A percentile compares a stretch with the other conserved stretches of the same genome.
Conservation (phyloP, 306 rosid genomes). For the Prosopis cineraria region DNA sequence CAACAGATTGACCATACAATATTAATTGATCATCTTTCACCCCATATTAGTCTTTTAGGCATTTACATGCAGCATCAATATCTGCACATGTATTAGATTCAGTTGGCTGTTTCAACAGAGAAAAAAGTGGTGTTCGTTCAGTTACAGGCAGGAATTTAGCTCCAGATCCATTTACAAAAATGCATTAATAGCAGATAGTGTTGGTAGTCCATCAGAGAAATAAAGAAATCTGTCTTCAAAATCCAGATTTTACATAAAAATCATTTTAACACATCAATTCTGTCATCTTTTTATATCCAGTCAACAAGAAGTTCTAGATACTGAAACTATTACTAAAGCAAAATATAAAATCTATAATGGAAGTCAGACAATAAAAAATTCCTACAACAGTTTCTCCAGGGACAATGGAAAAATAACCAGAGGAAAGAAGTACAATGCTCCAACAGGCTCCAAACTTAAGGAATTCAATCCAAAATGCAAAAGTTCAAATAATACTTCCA, state of each 20-base stretch:
- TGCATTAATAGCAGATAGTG: background rate
- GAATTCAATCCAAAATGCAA: background rate
- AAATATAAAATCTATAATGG: background rate
- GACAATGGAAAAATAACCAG: background rate
- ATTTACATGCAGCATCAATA: constrained; percentile 89
- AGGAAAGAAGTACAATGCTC: background rate
- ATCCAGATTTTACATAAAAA: background rate
- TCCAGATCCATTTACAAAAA: constrained; percentile 4
- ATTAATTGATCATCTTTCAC: constrained; percentile 84
- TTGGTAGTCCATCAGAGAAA: background rate
- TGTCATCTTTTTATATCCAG: background rate
- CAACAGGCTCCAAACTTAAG: background rate
- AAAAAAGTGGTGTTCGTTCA: constrained; percentile 39
- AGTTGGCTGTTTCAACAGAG: constrained; percentile 77
- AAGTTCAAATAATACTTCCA: background rate
- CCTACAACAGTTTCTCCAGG: background rate
- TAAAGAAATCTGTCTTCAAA: background rate
- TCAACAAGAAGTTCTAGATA: background rate
- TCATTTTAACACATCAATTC: background rate
- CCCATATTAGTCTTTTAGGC: constrained; percentile 84
- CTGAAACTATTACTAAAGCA: background rate
- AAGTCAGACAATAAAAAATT: background rate
- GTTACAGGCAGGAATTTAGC: constrained; percentile 18
- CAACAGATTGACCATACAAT: constrained; percentile 93
- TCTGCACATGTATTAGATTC: constrained; percentile 93